These are phyloP conservation scores for Thelonectria olida DNA, from an alignment of 2,329 filamentous ascomycete species.

Conservation along the genomic window DNA sequence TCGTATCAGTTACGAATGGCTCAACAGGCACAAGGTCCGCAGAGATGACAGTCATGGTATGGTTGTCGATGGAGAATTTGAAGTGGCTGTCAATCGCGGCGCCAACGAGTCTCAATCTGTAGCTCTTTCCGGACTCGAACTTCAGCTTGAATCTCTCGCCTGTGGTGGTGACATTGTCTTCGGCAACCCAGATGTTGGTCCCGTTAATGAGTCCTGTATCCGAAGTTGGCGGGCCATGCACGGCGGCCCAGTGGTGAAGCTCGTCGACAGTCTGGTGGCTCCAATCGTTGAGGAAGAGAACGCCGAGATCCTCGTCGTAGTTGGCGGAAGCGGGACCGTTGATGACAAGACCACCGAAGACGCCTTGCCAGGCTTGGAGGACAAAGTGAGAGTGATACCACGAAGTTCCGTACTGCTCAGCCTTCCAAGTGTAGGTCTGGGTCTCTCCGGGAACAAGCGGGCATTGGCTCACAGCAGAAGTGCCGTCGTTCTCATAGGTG, in stretches of 20 bases:
- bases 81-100: constrained; percentile 53
- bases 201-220: constrained; percentile 59
- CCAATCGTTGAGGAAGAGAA: constrained; percentile 68
- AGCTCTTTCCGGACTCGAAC: constrained; percentile 53
- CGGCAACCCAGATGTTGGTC: constrained; percentile 49
- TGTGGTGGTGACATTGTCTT: constrained; percentile 32
- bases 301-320: constrained; percentile 72
- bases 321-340: constrained; percentile 66
- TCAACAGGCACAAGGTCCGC: constrained; percentile 67
- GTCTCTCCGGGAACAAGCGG: constrained; percentile 60
- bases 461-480: constrained; percentile 59
- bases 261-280: constrained; percentile 55
- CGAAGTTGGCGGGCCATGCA: constrained; percentile 46
- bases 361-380: constrained; percentile 31
- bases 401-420: constrained; percentile 23
- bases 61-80: constrained; percentile 64
- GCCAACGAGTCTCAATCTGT: constrained; percentile 60
- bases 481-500: constrained; percentile 66
- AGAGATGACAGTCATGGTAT: constrained; percentile 65
- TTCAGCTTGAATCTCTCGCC: constrained; percentile 48
- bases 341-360: constrained; percentile 48
- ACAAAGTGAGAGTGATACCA: constrained; percentile 35
- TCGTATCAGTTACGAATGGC: constrained; percentile 59
- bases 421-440: constrained; percentile 39
- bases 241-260: constrained; percentile 42